Base-by-base conservation (phyloP, 2,329 filamentous ascomycete species). In the Botryotinia narcissicola region DNA sequence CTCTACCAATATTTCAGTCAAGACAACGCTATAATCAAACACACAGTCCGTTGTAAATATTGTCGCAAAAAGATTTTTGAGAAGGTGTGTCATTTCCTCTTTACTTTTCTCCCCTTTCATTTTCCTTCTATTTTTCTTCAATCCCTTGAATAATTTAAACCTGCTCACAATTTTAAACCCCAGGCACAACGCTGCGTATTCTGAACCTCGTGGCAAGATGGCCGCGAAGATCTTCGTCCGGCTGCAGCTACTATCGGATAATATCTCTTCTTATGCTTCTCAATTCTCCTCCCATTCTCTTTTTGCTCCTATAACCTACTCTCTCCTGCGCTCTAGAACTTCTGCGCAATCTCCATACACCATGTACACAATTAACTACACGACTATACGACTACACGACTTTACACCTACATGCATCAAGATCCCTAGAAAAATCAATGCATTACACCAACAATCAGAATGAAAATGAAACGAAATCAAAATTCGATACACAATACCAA, bases 11-110 rank as follows among this genome's bases (percentile, higher is more conserved):
- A 84, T 75, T 79, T 89, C 25, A 18, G 87, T 20, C 84, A 86
- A 18, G 91, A 93, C 70, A 71, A 71, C 32, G 87, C 89, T 22
- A 91, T 93, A 75, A 91, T 93, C 80, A 93, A 93, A 83, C 89
- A 87, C 76, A 89, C 87, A 40, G 85, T 90, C 70, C 91, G 89
- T 81, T 94, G 91, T 83, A 87, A 84, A 78, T 93, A 91, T 78
- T 92, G 91, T 79, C 84, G 86, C 74, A 89, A 90, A 81, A 83
- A 83, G 37, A 89, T 92, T 73, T 90, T 87, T 77, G 86, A 88
- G 70, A 90, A 90, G 86, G 90, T 90, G 73, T 78, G 84, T 75
- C 54, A 12, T 29, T 44, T 44, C 22, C 12, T 3, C 20, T 5
- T 4, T 7, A 2, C 29, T 3, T 7, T 16, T n/a, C 1, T 25